A percentile compares a stretch with the other conserved stretches of the same genome.
Evolutionary conservation across 2,329 filamentous ascomycete genomes (phyloP).

Genomic region (Knufia fluminis): DNA sequence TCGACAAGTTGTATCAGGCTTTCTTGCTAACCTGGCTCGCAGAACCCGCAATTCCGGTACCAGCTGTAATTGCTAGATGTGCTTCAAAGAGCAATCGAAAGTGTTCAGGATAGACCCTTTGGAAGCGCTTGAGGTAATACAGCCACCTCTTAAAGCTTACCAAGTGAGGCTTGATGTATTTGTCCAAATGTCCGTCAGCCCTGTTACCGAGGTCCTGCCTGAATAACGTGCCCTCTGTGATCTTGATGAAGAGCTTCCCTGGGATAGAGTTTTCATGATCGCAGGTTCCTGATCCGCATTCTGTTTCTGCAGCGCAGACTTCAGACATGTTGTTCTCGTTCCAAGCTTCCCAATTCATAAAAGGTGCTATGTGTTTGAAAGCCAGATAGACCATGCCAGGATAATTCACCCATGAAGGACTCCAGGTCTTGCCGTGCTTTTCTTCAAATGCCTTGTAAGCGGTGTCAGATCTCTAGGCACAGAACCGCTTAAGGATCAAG

Average conservation of each 20-base stretch:
- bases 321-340: background rate
- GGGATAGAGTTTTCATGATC: background rate
- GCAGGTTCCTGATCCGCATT: background rate
- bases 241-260: too few relatives aligned
- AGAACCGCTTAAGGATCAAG: too few relatives aligned
- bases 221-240: too few relatives aligned
- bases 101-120: background rate
- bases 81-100: background rate
- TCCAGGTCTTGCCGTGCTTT: too few relatives aligned
- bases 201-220: too few relatives aligned
- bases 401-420: background rate
- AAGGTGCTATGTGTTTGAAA: background rate
- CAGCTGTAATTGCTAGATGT: background rate
- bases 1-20: background rate
- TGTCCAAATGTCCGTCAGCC: too few relatives aligned
- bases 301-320: background rate
- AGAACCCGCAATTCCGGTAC: constrained; percentile 3
- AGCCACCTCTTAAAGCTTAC: too few relatives aligned
- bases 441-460: too few relatives aligned
- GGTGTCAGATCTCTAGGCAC: too few relatives aligned
- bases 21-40: background rate
- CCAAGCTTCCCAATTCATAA: background rate
- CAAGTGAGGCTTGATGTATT: too few relatives aligned
- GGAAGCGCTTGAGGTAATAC: too few relatives aligned
- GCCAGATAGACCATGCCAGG: background rate